These are phyloP conservation scores for Russula ochroleuca DNA, from an alignment of 768 basidiomycete genomes.

Conservation along the genomic window DNA sequence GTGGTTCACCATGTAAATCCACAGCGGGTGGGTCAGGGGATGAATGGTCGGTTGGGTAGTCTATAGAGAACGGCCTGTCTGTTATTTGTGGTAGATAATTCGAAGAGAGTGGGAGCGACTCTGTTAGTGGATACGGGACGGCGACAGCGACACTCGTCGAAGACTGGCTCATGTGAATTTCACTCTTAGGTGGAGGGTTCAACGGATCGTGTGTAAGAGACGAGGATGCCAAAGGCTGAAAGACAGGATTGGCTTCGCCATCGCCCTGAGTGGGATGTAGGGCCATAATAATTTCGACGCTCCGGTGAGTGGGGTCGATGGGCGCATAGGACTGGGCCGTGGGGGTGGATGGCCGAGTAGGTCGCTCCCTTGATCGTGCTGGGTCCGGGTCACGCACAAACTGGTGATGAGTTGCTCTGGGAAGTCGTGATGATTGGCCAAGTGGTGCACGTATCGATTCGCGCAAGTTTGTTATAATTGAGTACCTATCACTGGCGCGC, in stretches of 20 bases:
- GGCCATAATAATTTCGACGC: not conserved
- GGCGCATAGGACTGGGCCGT: too few species aligned
- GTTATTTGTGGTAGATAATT: too few species aligned
- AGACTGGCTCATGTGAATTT: not conserved
- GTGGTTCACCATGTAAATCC: not conserved
- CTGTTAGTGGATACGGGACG: constrained; percentile 1
- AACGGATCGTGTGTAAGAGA: not conserved
- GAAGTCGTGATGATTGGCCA: constrained; percentile 1
- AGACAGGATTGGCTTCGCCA: not conserved
- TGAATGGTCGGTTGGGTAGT: not conserved
- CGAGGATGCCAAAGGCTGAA: not conserved
- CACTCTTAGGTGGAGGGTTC: not conserved
- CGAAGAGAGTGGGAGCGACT: not conserved
- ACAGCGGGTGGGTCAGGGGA: not conserved
- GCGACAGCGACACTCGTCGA: not conserved
- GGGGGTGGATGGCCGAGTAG: constrained; percentile 1
- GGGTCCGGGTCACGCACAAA: constrained; percentile 9
- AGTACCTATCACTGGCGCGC: constrained; percentile 9
- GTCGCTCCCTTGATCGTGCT: constrained; percentile 1
- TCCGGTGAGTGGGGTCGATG: too few species aligned
- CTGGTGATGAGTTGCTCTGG: constrained; percentile 7
- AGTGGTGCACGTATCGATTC: constrained; percentile 1
- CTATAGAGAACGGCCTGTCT: not conserved
- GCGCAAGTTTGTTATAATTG: not conserved
- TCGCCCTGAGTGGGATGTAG: not conserved